Evolutionary conservation across 2,329 filamentous ascomycete genomes (phyloP), one percentile per base, ranked within the genome.

Genomic region (Cladobotryum protrusum): DNA sequence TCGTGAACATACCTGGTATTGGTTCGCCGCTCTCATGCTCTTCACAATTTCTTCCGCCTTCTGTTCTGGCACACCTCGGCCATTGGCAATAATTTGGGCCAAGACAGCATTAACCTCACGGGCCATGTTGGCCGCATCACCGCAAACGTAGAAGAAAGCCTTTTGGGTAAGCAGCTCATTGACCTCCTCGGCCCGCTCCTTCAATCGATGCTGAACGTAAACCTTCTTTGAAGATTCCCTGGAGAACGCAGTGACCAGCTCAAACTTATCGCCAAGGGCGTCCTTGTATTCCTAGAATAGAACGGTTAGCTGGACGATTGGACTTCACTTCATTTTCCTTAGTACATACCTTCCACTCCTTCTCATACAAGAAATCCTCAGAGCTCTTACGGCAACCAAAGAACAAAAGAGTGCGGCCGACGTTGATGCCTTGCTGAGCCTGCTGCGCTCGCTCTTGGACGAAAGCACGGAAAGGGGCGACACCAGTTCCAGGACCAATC

Each of bases 11-110:
- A 85, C 93, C 79, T 99, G 95, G 76, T 99, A 99, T 70, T 93
- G 89, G 70, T 95, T 96, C 57, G 86, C 84, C 58, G 87, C 85
- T 64, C 93, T 85, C 92, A 99, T 96, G 61, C 85, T 85, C 81
- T 97, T 99, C 54, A 99, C 90, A 62, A 96, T 85, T 65, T 97
- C 92, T 72, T 99, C 93, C 13, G 83, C 93, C 78, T 96, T 96
- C 56, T 85, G 76, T 62, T 92, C 86, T 2, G 89, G 77, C 52
- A 97, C 78, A 45, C 86, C 86, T 48, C 93, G 82, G 68, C 95
- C 81, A 65, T 91, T 83, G 20, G 90, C 78, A 59, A 99, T 85
- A 63, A 97, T 95, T 66, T 95, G 85, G 20, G 79, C 86, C 40
- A 99, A 77, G n/a, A 89, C 82, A 19, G 85, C 77, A 67, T 95